These are phyloP conservation scores for Ensete glaucum DNA, from an alignment of 176 grass and related monocot genomes.

Conservation along the genomic window DNA sequence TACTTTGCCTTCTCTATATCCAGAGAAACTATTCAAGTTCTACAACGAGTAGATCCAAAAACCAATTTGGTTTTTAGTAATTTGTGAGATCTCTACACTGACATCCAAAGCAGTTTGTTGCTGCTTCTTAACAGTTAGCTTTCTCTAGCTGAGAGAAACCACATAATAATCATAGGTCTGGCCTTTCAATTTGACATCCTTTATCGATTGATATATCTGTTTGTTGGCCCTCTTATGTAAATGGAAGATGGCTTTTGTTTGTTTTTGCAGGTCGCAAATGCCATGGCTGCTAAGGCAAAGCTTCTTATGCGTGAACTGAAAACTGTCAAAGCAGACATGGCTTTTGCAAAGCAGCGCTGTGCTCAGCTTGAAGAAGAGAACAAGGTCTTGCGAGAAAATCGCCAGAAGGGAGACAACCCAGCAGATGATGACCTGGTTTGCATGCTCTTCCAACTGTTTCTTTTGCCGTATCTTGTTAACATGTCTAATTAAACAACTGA, in stretches of 20 bases:
- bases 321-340: conserved; percentile 89
- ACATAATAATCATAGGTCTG: too few relatives aligned
- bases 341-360: conserved; percentile 83
- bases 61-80: too few relatives aligned
- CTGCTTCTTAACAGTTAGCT: too few relatives aligned
- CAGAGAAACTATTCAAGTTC: background rate
- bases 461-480: too few relatives aligned
- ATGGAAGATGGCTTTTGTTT: background rate
- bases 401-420: conserved; percentile 56
- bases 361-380: conserved; percentile 96
- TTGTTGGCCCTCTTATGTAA: background rate
- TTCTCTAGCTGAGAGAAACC: background rate
- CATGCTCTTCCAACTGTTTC: too few relatives aligned
- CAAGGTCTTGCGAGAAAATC: conserved; percentile 74
- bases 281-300: conserved; percentile 98
- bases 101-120: too few relatives aligned
- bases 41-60: too few relatives aligned
- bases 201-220: background rate
- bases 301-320: conserved; percentile 79
- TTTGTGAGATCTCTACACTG: too few relatives aligned
- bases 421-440: conserved; percentile 90
- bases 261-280: conserved; percentile 65
- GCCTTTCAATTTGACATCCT: background rate
- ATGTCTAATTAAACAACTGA: too few relatives aligned
- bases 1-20: conserved; percentile 14